Conservation (phyloP, 179 eudicot genomes). For the Gypsophila paniculata region DNA sequence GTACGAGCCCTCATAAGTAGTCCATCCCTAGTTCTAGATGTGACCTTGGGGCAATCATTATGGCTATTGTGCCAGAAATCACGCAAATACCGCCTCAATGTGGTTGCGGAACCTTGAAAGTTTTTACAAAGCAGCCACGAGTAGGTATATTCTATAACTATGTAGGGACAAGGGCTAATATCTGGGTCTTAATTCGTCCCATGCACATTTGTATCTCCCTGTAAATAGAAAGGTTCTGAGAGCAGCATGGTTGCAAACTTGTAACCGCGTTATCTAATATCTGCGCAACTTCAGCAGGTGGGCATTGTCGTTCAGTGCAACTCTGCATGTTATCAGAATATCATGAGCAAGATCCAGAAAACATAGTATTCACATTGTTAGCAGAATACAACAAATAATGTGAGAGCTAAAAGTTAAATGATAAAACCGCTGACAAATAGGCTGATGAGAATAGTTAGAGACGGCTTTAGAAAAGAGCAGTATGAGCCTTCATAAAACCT, state of each 20-base stretch:
- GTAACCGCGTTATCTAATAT: constrained; percentile 67
- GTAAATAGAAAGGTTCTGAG: constrained; percentile 64
- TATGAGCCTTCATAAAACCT: background rate
- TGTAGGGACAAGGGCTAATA: constrained; percentile 76
- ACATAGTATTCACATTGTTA: background rate
- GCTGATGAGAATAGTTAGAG: background rate
- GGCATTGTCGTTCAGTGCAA: constrained; percentile 77
- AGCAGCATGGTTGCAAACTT: constrained; percentile 64
- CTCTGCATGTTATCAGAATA: constrained; percentile 49
- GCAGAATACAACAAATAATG: background rate
- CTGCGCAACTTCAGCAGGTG: constrained; percentile 80
- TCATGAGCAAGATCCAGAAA: background rate
- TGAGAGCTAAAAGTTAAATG: background rate
- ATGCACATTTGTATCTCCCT: constrained; percentile 82
- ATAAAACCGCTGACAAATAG: background rate
- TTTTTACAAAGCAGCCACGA: background rate
- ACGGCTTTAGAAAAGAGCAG: background rate
- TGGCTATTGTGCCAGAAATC: background rate
- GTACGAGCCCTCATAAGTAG: constrained; percentile 23
- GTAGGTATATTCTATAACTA: constrained; percentile 18
- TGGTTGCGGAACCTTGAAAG: background rate
- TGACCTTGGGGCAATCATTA: background rate
- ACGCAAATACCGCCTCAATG: background rate
- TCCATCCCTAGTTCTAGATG: background rate
- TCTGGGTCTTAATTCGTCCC: constrained; percentile 79